phyloP scores from a whole-genome alignment of 2,329 filamentous ascomycete species.

The Sarocladiaceae sp. region DNA sequence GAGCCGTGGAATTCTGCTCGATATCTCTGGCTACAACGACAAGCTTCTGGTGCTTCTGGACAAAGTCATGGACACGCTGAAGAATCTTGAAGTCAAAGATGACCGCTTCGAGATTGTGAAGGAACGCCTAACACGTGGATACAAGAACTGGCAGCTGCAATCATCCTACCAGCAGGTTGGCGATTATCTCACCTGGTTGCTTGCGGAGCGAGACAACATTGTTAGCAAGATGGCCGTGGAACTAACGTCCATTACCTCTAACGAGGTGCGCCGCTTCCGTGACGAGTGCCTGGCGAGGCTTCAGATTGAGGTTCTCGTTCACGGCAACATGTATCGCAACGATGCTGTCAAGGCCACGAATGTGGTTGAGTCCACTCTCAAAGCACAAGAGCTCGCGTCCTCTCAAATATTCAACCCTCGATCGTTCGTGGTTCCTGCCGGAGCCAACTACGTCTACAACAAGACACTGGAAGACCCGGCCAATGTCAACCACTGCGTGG shows the following conservation, averaged over 20 bases:
- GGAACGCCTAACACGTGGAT: conserved; percentile 68
- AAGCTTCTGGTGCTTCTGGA: conserved; percentile 88
- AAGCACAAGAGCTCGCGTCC: conserved; percentile 65
- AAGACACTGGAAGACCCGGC: conserved; percentile 76
- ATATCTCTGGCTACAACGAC: conserved; percentile 89
- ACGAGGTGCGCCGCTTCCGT: conserved; percentile 71
- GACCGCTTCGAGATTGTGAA: conserved; percentile 89
- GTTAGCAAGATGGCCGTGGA: conserved; percentile 76
- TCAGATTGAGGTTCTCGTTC: conserved; percentile 80
- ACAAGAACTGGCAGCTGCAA: conserved; percentile 81
- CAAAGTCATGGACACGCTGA: conserved; percentile 78
- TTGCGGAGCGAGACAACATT: conserved; percentile 67
- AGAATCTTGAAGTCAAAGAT: conserved; percentile 75
- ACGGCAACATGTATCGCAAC: conserved; percentile 92
- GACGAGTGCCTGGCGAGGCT: conserved; percentile 75
- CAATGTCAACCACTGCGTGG: conserved; percentile 84
- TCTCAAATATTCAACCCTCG: conserved; percentile 76
- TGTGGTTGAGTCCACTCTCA: conserved; percentile 70
- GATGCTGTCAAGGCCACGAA: conserved; percentile 82
- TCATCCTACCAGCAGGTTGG: conserved; percentile 86
- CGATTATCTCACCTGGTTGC: conserved; percentile 75
- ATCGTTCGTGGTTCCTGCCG: conserved; percentile 69
- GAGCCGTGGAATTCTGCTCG: conserved; percentile 66
- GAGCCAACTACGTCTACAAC: conserved; percentile 78
- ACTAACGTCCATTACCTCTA: conserved; percentile 64